Conservation (phyloP, 176 grass and related monocot genomes). For the Cenchrus americanus region DNA sequence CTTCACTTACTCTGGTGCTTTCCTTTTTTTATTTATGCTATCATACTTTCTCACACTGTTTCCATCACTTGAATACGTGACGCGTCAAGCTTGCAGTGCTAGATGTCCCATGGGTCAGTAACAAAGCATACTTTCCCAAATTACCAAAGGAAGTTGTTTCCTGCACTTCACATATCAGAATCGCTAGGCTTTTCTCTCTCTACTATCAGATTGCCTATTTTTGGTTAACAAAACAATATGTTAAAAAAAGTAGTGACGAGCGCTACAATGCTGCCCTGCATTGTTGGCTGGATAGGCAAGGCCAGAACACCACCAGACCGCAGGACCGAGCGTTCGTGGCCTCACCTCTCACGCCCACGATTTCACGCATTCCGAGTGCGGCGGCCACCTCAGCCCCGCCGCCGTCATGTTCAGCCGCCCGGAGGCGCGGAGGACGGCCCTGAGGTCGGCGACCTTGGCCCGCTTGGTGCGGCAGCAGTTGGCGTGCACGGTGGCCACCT, state of each 20-base stretch:
- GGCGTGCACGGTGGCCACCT: constrained; percentile 78
- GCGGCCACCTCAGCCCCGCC: constrained; percentile 33
- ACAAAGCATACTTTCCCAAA: neutral
- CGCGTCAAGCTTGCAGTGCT: neutral
- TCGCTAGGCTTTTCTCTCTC: neutral
- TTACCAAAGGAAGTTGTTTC: neutral
- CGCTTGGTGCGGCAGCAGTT: constrained; percentile 76
- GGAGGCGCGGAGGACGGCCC: constrained; percentile 42
- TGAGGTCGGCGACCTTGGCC: constrained; percentile 70
- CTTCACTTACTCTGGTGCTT: neutral
- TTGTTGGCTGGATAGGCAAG: neutral
- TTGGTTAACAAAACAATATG: neutral
- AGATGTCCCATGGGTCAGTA: neutral
- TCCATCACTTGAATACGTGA: too few relatives aligned
- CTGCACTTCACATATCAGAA: neutral
- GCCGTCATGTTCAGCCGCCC: neutral
- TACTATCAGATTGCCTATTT: neutral
- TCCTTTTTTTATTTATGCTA: too few relatives aligned
- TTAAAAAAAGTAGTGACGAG: neutral
- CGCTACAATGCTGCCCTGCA: neutral
- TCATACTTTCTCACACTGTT: too few relatives aligned
- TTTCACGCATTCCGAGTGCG: constrained; percentile 35
- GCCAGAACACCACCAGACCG: neutral
- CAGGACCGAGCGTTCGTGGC: neutral
- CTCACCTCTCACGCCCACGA: constrained; percentile 29